phyloP scores from a whole-genome alignment of 257 asterid species.

The Orobanche coerulescens region DNA sequence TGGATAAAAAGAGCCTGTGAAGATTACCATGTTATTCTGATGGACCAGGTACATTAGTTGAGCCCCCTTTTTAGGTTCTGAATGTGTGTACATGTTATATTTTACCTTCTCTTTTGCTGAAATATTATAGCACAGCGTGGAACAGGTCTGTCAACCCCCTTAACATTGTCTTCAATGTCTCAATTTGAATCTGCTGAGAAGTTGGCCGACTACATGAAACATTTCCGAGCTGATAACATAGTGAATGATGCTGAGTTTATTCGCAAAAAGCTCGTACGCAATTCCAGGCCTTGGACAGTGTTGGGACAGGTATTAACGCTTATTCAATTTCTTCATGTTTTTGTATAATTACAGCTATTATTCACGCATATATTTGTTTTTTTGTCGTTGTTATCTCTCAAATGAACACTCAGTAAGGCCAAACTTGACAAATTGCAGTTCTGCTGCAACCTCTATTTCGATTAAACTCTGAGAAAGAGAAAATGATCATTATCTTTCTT shows the following conservation, averaged over 20 bases:
- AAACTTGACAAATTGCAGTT: constrained; percentile 2
- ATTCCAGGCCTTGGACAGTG: constrained; percentile 78
- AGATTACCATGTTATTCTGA: constrained; percentile 69
- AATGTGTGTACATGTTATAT: neutral
- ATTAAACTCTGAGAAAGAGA: neutral
- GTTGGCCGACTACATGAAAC: constrained; percentile 60
- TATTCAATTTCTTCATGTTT: constrained; percentile 9
- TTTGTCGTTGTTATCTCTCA: neutral
- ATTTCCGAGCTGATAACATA: constrained; percentile 90
- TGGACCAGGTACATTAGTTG: constrained; percentile 80
- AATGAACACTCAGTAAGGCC: neutral
- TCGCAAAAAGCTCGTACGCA: constrained; percentile 70
- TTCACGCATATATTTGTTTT: neutral
- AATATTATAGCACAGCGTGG: constrained; percentile 65
- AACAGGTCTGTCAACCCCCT: constrained; percentile 88
- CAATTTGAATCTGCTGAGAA: constrained; percentile 60
- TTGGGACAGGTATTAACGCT: constrained; percentile 65
- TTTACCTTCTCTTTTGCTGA: constrained; percentile 23
- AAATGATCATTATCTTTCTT: neutral
- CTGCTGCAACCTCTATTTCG: neutral
- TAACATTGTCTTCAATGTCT: constrained; percentile 74
- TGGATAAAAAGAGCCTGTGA: constrained; percentile 94
- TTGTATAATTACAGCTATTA: neutral
- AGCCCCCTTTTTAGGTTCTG: constrained; percentile 1
- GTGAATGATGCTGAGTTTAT: constrained; percentile 86